Evolutionary conservation across 208 protist species (phyloP).

Genomic region (Leishmania tarentolae): DNA sequence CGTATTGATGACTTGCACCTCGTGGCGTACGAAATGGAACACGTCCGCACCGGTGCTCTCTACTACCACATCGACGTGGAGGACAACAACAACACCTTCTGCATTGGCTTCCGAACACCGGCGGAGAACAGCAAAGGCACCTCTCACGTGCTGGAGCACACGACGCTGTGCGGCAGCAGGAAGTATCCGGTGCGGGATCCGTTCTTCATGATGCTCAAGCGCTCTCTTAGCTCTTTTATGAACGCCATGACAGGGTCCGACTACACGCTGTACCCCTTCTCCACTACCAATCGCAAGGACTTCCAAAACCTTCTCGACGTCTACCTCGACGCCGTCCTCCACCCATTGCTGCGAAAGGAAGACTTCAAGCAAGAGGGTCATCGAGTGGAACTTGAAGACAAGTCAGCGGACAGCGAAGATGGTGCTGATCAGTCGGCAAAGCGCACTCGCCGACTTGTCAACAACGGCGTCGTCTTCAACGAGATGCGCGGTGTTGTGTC

Average conservation of each 20-base stretch:
- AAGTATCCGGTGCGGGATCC: conserved; percentile 95
- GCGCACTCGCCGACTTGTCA: conserved; percentile 42
- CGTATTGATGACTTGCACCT: conserved; percentile 81
- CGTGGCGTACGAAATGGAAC: conserved; percentile 75
- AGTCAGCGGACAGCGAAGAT: conserved; percentile 11
- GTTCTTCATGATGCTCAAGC: conserved; percentile 92
- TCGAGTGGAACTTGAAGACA: conserved; percentile 78
- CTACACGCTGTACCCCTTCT: conserved; percentile 95
- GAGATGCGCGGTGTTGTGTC: conserved; percentile 94
- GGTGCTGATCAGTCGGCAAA: not conserved
- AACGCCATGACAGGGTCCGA: conserved; percentile 94
- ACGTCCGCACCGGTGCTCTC: conserved; percentile 67
- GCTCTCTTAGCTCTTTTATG: conserved; percentile 92
- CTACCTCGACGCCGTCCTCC: conserved; percentile 94
- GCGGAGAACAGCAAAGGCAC: conserved; percentile 94
- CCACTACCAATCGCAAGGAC: conserved; percentile 91
- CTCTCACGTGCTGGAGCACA: conserved; percentile 98
- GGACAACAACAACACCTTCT: conserved; percentile 97
- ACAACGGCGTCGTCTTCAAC: conserved; percentile 95
- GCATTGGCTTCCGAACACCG: conserved; percentile 95
- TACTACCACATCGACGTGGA: conserved; percentile 95
- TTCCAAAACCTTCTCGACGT: conserved; percentile 93
- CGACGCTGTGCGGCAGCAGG: conserved; percentile 94
- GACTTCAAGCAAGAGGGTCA: conserved; percentile 94
- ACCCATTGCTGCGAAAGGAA: conserved; percentile 84